Conservation (phyloP, 106 monocot species). For the Chionographis japonica region DNA sequence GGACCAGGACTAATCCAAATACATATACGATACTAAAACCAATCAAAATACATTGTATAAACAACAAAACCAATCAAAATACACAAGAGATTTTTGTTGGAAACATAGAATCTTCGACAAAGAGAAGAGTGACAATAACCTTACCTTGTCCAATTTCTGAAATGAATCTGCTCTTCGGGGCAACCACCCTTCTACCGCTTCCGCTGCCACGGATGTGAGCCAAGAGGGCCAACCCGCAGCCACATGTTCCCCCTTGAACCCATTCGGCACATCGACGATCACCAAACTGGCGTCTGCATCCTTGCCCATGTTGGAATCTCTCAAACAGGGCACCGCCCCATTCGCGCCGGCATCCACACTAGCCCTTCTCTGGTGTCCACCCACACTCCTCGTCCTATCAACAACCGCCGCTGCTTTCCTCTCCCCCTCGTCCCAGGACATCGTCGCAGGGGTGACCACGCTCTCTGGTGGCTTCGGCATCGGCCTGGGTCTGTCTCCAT, state of each 20-base stretch:
- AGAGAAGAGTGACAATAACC: not conserved
- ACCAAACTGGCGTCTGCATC: not conserved
- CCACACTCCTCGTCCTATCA: not conserved
- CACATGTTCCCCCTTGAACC: slow-evolving; percentile 24
- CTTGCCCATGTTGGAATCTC: not conserved
- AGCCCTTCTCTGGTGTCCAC: not conserved
- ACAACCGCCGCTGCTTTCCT: not conserved
- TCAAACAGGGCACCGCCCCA: not conserved
- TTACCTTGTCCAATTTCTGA: slow-evolving; percentile 54
- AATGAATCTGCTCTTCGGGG: slow-evolving; percentile 46
- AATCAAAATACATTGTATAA: too few species aligned
- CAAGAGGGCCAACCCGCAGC: slow-evolving; percentile 42
- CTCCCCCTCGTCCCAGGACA: not conserved
- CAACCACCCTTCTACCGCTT: slow-evolving; percentile 50
- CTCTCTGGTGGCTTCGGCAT: not conserved
- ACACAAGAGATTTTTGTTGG: too few species aligned
- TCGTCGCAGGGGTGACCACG: not conserved
- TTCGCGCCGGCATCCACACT: not conserved
- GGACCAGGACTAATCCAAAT: too few species aligned
- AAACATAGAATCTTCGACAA: not conserved
- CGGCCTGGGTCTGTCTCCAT: not conserved
- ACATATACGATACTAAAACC: too few species aligned
- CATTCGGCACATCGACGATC: slow-evolving; percentile 22
- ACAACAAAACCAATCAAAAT: too few species aligned
- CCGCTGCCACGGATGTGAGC: slow-evolving; percentile 35